Evolutionary conservation across 257 asterid species (phyloP).

Genomic region (Salvia hispanica): DNA sequence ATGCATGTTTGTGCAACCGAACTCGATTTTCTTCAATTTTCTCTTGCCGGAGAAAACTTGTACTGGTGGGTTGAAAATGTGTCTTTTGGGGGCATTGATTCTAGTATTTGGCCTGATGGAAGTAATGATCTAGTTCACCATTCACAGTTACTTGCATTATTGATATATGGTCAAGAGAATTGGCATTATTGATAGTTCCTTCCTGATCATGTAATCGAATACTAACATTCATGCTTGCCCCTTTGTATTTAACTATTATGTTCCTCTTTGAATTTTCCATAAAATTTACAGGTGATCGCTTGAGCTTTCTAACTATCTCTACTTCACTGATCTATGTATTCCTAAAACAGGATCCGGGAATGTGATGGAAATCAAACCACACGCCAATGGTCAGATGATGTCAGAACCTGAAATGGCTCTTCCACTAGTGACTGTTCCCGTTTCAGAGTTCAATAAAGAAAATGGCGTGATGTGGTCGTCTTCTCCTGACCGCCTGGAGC

Average conservation of each 20-base stretch:
- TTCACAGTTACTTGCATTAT: not conserved
- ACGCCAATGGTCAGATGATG: constrained; percentile 52
- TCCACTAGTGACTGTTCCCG: constrained; percentile 74
- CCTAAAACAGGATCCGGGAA: constrained; percentile 53
- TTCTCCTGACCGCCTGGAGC: constrained; percentile 82
- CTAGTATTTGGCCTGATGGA: constrained; percentile 11
- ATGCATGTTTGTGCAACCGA: not conserved
- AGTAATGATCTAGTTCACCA: not conserved
- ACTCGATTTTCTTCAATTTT: constrained; percentile 1
- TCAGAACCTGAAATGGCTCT: constrained; percentile 63
- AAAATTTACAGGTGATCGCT: not conserved
- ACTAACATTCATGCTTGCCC: constrained; percentile 23
- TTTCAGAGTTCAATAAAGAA: constrained; percentile 65
- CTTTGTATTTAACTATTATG: not conserved
- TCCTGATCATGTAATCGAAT: not conserved
- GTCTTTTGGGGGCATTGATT: not conserved
- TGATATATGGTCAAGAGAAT: not conserved
- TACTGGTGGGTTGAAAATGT: constrained; percentile 10
- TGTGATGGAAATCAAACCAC: constrained; percentile 57
- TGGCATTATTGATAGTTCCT: constrained; percentile 3
- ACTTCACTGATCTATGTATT: constrained; percentile 16
- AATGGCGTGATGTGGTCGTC: constrained; percentile 72
- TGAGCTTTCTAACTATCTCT: not conserved
- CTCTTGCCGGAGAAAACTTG: not conserved
- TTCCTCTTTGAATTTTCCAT: not conserved